Base-by-base conservation (phyloP, 345 rosid species). In the Moricandia moricandioides region DNA sequence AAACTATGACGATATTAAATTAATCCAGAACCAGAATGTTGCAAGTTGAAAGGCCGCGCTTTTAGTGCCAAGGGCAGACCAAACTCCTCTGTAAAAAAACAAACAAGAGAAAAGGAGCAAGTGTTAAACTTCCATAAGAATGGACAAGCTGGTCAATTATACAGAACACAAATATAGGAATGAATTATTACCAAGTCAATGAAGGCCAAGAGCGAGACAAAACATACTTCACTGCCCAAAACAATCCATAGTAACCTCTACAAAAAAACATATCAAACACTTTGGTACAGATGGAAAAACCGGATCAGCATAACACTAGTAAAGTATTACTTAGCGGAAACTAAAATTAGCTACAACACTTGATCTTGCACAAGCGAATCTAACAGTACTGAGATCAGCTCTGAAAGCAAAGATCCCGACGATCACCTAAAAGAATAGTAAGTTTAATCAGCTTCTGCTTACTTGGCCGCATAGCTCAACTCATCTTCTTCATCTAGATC, bases 181-280 rank as follows among this genome's bases (percentile, higher is more conserved):
- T 7, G 18, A 72, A 14, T 1, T 1, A 21, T 60, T 72, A 87
- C 90, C 88, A 81, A 86, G 79, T 82, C 78, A 84, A 74, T n/a
- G 76, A 43, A 69, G 37, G 69, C 76, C 63, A 61, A 74, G 55
- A 30, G 56, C 39, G 67, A 51, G 67, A 9, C 56, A 47, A 34
- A 49, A 54, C 6, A 43, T 29, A 21, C 9, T 34, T 58, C 63
- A 58, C 3, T 58, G 29, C 13, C 34, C 58, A 30, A 51, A 52
- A 10, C 31, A 61, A 72, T 67, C 39, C n/a, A 17, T 39, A 67
- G 51, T 52, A 18, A 72, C 78, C 73, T 43, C 43, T n/a, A n/a
- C n/a, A n/a, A n/a, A 67, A 5, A 73, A 30, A 47, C 49, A 78
- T 14, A 71, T 11, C 65, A 56, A 77, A 0, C 60, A 70, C 70